Conservation (phyloP, 768 basidiomycete genomes). For the Leccinum pellstonianum region DNA sequence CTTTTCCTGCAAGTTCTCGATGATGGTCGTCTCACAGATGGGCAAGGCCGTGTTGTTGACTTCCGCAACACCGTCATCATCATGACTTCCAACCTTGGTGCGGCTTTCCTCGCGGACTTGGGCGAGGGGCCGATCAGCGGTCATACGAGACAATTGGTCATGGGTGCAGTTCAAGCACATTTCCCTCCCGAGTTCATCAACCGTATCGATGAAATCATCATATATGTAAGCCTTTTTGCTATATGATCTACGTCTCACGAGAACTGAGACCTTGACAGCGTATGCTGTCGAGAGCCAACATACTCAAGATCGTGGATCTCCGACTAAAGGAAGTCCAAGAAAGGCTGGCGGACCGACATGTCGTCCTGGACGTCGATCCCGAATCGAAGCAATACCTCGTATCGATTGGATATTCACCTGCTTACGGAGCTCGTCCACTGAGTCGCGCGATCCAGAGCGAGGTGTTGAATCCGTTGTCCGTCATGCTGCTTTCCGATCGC, state of each 20-base stretch:
- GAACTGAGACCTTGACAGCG: slow-evolving; percentile 48
- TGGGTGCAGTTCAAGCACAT: slow-evolving; percentile 75
- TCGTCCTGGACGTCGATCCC: slow-evolving; percentile 74
- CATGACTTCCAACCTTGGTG: slow-evolving; percentile 92
- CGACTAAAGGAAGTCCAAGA: slow-evolving; percentile 84
- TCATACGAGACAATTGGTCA: slow-evolving; percentile 63
- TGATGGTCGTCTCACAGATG: slow-evolving; percentile 89
- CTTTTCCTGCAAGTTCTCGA: slow-evolving; percentile 84
- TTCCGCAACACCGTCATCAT: slow-evolving; percentile 92
- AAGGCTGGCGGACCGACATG: slow-evolving; percentile 76
- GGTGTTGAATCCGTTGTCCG: slow-evolving; percentile 86
- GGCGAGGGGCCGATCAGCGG: slow-evolving; percentile 65
- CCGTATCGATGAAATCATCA: slow-evolving; percentile 81
- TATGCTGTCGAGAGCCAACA: slow-evolving; percentile 69
- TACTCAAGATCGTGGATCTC: slow-evolving; percentile 85
- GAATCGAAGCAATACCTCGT: slow-evolving; percentile 74
- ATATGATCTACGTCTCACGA: background rate
- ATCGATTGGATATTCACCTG: slow-evolving; percentile 74
- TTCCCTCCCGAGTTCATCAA: slow-evolving; percentile 95
- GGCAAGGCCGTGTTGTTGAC: slow-evolving; percentile 86
- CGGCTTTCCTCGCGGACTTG: slow-evolving; percentile 72
- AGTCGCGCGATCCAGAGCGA: slow-evolving; percentile 91
- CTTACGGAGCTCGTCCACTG: slow-evolving; percentile 90
- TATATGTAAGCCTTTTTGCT: slow-evolving; percentile 46
- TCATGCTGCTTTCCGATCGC: slow-evolving; percentile 79